phyloP scores from a whole-genome alignment of 139 green algal species.

The Chlamydomonas sp. region DNA sequence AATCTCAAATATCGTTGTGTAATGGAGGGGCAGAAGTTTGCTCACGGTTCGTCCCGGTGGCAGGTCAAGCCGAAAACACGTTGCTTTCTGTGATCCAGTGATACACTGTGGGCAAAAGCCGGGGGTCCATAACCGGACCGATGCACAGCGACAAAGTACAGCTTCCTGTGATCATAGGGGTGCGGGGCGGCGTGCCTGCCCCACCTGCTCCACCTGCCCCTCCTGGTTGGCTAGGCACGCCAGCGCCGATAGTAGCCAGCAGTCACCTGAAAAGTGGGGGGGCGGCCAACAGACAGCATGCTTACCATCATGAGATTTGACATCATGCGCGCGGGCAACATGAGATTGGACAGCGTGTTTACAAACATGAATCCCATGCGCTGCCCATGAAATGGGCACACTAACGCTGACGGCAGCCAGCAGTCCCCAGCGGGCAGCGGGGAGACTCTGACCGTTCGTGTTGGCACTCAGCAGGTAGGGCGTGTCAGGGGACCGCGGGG shows the following conservation, averaged over 20 bases:
- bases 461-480: neutral
- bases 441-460: neutral
- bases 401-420: neutral
- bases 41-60: neutral
- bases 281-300: too few relatives aligned
- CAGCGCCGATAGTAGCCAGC: slow-evolving; percentile 51
- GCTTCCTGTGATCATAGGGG: too few relatives aligned
- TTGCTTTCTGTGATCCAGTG: neutral
- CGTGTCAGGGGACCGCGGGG: neutral
- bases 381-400: neutral
- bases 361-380: neutral
- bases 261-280: slow-evolving; percentile 9
- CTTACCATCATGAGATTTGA: neutral
- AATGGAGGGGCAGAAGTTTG: neutral
- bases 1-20: too few relatives aligned
- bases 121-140: too few relatives aligned
- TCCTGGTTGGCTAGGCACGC: slow-evolving; percentile 52
- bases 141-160: too few relatives aligned
- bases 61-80: neutral
- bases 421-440: neutral
- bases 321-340: neutral
- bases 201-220: slow-evolving; percentile 32
- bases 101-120: too few relatives aligned
- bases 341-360: neutral
- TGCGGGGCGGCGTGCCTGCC: neutral